Evolutionary conservation across 208 protist species (phyloP).

Genomic region (Sergeia podlipaevii): DNA sequence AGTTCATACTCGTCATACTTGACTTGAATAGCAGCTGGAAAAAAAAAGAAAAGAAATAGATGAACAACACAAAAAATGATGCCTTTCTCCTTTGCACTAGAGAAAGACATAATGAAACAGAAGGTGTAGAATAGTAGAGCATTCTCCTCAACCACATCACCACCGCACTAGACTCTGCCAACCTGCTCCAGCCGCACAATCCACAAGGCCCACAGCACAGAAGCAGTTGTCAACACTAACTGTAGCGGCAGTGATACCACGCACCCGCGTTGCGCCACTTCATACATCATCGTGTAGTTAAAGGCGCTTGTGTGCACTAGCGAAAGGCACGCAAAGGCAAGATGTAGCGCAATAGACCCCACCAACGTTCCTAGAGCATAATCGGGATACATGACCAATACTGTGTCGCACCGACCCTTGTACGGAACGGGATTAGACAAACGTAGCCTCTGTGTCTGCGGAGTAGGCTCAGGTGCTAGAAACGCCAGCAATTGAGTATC

Average conservation of each 20-base stretch:
- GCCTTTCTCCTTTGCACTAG: no score
- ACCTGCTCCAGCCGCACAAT: slow-evolving; percentile 19
- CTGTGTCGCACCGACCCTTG: no score
- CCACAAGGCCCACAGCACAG: slow-evolving; percentile 47
- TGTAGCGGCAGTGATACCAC: slow-evolving; percentile 45
- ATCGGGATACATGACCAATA: no score
- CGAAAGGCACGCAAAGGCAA: slow-evolving; percentile 14
- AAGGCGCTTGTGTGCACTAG: slow-evolving; percentile 18
- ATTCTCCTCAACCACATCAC: neutral
- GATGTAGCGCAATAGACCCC: slow-evolving; percentile 8
- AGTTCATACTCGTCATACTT: no score
- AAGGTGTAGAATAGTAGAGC: neutral
- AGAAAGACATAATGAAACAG: no score
- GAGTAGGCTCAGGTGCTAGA: no score
- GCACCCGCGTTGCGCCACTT: slow-evolving; percentile 26
- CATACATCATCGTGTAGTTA: slow-evolving; percentile 10
- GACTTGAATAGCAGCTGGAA: slow-evolving; percentile 5
- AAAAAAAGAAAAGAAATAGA: slow-evolving; percentile 6
- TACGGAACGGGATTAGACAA: no score
- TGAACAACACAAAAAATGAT: neutral
- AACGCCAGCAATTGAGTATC: no score
- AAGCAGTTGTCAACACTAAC: slow-evolving; percentile 33
- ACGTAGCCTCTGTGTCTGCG: no score
- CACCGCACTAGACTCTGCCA: neutral
- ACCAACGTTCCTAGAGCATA: neutral